Evolutionary conservation across 352 stramenopile genomes (phyloP), one percentile per base, ranked within the genome.

Genomic region (Blastocystis sp.): DNA sequence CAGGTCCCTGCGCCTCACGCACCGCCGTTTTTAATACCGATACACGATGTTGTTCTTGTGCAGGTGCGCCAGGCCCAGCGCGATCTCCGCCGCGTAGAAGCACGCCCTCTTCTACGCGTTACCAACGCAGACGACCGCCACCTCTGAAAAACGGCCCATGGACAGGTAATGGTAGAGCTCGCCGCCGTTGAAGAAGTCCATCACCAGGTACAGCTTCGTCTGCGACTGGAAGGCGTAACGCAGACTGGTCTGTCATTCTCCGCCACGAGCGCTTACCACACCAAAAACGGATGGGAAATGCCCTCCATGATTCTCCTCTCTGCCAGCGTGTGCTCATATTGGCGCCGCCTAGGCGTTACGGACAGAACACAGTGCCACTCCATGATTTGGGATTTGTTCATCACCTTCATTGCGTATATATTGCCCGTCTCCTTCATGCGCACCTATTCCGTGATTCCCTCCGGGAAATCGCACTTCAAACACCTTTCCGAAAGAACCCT

Each of bases 31-130:
- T n/a, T 76, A 59, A 81, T 88, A 92, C 91, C 93, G 92, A 91
- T 98, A 98, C 53, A 98, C 95, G 89, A 98, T 97, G 90, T 97
- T 93, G 90, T 95, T 93, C 88, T 92, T 92, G 92, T 98, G 95
- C 70, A 97, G 90, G 86, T 94, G 93, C 88, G 95, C 93, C 62
- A 98, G 91, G 38, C 93, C 95, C n/a, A 96, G 90, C 70, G 95
- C 93, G 89, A 98, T 97, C 90, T 98, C 95, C 17, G 95, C 95
- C 1, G 93, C 93, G 89, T 97, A 97, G 60, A 98, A 89, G 76
- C 93, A 92, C 86, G 93, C 93, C 90, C 95, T 95, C 86, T 94
- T 92, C 90, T 81, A 65, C 19, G 28, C 11, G 34, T 81, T 9
- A 67, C 19, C 14, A 28, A 52, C 10, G 9, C 23, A 1, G 61